These are phyloP conservation scores for Malassezia pachydermatis DNA, from an alignment of 1,284 basidiomycete genomes.

Conservation along the genomic window DNA sequence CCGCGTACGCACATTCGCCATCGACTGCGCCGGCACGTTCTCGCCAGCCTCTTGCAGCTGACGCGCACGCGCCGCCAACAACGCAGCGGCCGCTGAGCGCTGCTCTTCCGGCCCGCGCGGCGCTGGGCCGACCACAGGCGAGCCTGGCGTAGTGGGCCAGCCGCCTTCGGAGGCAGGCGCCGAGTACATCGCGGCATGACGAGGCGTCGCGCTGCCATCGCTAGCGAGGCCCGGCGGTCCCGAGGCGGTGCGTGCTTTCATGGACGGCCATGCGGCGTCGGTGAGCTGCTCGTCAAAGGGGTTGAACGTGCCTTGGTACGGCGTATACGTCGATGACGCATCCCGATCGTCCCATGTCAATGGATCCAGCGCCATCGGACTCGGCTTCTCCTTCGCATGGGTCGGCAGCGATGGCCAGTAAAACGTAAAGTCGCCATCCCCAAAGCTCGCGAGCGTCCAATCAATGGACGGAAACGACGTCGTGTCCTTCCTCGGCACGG, in stretches of 20 bases:
- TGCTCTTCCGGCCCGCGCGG: conserved; percentile 10
- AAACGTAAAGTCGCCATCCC: conserved; percentile 44
- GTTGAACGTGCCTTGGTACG: conserved; percentile 42
- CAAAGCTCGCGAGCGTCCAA: conserved; percentile 34
- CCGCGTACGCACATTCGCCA: conserved; percentile 8
- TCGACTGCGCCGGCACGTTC: not conserved
- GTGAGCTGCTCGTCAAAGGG: conserved; percentile 35
- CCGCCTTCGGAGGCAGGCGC: no score
- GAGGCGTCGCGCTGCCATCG: not conserved
- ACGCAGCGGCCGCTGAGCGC: conserved; percentile 16
- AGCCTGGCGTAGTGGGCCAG: conserved; percentile 2
- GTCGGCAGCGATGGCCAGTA: conserved; percentile 20
- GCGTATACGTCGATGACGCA: conserved; percentile 20
- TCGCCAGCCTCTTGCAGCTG: conserved; percentile 15
- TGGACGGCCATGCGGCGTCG: conserved; percentile 18
- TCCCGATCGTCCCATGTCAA: conserved; percentile 14
- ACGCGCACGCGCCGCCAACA: conserved; percentile 16
- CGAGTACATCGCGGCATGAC: not conserved
- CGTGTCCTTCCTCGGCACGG: no score
- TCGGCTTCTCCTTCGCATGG: not conserved
- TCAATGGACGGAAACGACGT: conserved; percentile 42
- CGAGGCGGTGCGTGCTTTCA: not conserved
- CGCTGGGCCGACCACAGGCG: conserved; percentile 9
- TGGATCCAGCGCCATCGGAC: conserved; percentile 11
- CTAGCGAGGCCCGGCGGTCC: not conserved